Base-by-base conservation (phyloP, 805 yeast species). In the Wickerhamiella azymoides region DNA sequence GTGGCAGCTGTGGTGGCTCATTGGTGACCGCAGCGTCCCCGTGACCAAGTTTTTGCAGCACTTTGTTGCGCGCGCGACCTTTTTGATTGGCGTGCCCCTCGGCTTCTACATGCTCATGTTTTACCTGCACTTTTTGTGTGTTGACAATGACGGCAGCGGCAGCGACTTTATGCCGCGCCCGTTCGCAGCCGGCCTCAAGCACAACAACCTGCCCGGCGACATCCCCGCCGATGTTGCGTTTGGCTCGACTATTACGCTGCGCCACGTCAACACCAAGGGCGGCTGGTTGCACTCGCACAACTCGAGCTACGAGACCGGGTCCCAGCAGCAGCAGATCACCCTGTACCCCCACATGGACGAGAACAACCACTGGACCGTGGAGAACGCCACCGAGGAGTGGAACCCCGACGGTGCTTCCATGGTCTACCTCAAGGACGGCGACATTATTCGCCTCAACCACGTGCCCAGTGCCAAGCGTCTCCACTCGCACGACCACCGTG, bases 241-340 rank as follows among this genome's bases (percentile, higher is more conserved):
- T 60, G 96, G 95, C 10, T 74, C 88, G 39, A 68, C 74, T 0
- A 70, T 89, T 19, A 73, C 83, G 16, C 52, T 89, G 27, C 79
- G 89, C 51, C 95, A 89, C 60, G 57, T 64, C 24, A 70, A 74
- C 46, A 76, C 84, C 1, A 57, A 76, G 45, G 94, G 92, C 17
- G 80, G 85, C 13, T 72, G 74, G 47, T 71, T 92, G 57, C 96
- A 92, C 62, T 89, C 97, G 2, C 96, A 88, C 60, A 58, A 63
- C 17, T 73, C 68, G 42, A 64, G 65, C 36, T 92, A 88, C 62
- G 97, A 97, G 35, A 69, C 86, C 54, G 80, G 97, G 61, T 92
- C 92, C 58, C 95, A 88, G 50, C 96, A 92, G 49, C 97, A 92
- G 68, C 96, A 88, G 66, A 94, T 92, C 39, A 86, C 96, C 3